Evolutionary conservation across 1,284 basidiomycete genomes (phyloP), one percentile per base, ranked within the genome.

Genomic region (Moniliophthora roreri): DNA sequence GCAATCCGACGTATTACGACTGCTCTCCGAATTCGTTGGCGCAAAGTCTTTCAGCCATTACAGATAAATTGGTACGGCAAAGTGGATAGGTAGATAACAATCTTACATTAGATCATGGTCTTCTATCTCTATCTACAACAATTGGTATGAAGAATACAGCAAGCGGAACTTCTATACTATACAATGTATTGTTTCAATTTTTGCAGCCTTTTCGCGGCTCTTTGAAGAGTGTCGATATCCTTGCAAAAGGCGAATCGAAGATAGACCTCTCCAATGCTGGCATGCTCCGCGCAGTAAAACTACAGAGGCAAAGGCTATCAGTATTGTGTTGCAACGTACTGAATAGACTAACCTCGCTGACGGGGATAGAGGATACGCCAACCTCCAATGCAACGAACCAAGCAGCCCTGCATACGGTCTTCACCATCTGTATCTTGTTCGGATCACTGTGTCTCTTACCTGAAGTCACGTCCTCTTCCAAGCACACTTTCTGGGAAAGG

Each of bases 161-260:
- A 52, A 34, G 26, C 8, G 32, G n/a, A 42, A 38, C 28, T 11
- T 10, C 8, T 40, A 36, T 13, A 53, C 34, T 55, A 61, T 62
- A 67, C 48, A 51, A 91, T 74, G 69, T 80, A 95, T 56, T 91
- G 82, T 63, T 82, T 84, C 59, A 98, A 75, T 16, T 74, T 75
- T 66, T 88, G 79, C 41, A 98, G 73, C 20, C 91, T 82, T 63
- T 92, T 86, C 28, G 85, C 87, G 16, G 95, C 95, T 37, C 74
- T 75, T 60, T 78, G 82, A 35, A 98, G 77, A 1, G 91, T 93
- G 40, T 91, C 91, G 23, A 85, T 61, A 63, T 97, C 94, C 66
- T 97, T 97, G 79, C 94, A 96, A 77, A 96, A 97, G 1, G 93
- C 88, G 68, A 98, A 95, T 48, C 95, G 84, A 24, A 83, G 87